These are phyloP conservation scores for Metarhizium anisopliae DNA, from an alignment of 2,329 filamentous ascomycete genomes.

Conservation along the genomic window DNA sequence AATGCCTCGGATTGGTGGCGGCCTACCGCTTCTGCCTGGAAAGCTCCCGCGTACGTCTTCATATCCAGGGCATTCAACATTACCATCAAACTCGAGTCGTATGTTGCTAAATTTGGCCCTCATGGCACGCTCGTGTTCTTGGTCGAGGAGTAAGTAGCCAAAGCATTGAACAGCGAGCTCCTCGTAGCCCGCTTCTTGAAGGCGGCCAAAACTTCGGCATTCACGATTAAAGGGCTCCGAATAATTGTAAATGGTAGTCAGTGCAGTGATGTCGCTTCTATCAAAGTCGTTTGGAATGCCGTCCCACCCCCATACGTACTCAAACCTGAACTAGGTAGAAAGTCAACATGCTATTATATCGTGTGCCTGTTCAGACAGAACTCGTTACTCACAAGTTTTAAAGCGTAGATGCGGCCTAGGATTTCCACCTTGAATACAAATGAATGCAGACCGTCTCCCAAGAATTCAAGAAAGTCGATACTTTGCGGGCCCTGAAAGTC, in stretches of 20 bases:
- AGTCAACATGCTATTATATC: not conserved
- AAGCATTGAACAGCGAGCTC: conserved; percentile 13
- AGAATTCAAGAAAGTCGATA: conserved; percentile 13
- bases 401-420: not conserved
- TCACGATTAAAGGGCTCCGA: conserved; percentile 14
- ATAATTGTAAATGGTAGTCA: conserved; percentile 6
- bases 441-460: conserved; percentile 10
- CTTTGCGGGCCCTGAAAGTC: conserved; percentile 13
- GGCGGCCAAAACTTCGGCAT: conserved; percentile 17
- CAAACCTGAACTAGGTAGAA: not conserved
- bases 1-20: conserved; percentile 13
- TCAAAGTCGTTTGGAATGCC: not conserved
- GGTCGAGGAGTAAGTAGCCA: conserved; percentile 15
- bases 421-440: not conserved
- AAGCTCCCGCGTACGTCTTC: not conserved
- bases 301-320: not conserved
- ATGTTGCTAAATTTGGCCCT: conserved; percentile 3
- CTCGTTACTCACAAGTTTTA: not conserved
- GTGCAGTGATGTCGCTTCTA: not conserved
- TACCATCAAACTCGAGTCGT: not conserved
- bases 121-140: conserved; percentile 9
- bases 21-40: conserved; percentile 6
- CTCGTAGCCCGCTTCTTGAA: conserved; percentile 14
- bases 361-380: too few species aligned
- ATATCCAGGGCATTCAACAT: not conserved